A percentile compares a stretch with the other conserved stretches of the same genome.
phyloP scores from a whole-genome alignment of 2,329 filamentous ascomycete genomes.

The Ceratocystis colombiana region DNA sequence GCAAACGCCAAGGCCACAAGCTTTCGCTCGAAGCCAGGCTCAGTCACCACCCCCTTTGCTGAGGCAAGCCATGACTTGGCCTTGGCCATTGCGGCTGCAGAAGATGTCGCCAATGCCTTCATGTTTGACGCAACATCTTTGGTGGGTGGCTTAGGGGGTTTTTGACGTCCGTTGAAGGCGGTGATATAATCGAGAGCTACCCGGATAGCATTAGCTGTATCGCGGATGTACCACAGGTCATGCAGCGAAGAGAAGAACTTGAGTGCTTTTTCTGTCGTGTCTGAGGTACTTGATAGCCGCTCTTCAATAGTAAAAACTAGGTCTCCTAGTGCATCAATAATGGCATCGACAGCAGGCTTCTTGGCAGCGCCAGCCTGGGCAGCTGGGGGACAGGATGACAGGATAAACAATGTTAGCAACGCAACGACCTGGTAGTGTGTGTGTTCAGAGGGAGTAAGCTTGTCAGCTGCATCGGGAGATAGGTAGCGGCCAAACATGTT shows the following conservation, averaged over 20 bases:
- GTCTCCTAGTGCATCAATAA: slow-evolving; percentile 17
- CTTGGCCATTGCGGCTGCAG: slow-evolving; percentile 32
- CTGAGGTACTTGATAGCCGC: slow-evolving; percentile 13
- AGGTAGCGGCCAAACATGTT: slow-evolving; percentile 38
- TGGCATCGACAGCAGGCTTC: slow-evolving; percentile 20
- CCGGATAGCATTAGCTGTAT: slow-evolving; percentile 33
- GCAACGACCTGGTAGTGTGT: slow-evolving; percentile 38
- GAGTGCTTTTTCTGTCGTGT: slow-evolving; percentile 16
- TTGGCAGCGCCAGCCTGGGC: neutral
- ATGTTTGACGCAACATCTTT: slow-evolving; percentile 34
- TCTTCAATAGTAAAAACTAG: slow-evolving; percentile 21
- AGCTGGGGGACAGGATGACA: slow-evolving; percentile 12
- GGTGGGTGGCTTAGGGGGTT: slow-evolving; percentile 34
- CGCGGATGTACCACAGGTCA: slow-evolving; percentile 34
- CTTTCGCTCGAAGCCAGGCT: slow-evolving; percentile 29
- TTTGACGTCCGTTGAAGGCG: slow-evolving; percentile 34
- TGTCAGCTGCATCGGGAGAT: slow-evolving; percentile 22
- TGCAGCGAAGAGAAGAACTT: slow-evolving; percentile 31
- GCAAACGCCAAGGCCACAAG: slow-evolving; percentile 36
- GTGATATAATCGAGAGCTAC: slow-evolving; percentile 33
- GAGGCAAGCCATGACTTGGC: slow-evolving; percentile 31
- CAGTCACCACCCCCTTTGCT: slow-evolving; percentile 31
- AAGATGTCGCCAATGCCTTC: slow-evolving; percentile 32
- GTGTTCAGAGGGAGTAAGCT: slow-evolving; percentile 37
- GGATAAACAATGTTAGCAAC: slow-evolving; percentile 33